Conservation (phyloP, 2,329 filamentous ascomycete genomes). For the Spiromastix sp. region DNA sequence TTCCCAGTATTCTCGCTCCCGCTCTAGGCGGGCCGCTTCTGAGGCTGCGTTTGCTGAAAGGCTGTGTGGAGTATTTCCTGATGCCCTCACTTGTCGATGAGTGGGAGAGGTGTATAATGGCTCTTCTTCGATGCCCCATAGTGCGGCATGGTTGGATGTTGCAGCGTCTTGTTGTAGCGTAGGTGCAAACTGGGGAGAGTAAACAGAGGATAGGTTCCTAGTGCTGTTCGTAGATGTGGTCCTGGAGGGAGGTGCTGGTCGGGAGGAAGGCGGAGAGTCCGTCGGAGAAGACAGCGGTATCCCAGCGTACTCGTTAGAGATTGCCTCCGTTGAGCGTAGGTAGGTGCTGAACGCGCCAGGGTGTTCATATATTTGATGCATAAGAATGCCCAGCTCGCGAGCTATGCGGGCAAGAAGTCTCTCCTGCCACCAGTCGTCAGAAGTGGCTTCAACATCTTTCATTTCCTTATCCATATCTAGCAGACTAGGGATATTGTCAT, state of each 20-base stretch:
- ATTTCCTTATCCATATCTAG: conserved; percentile 24
- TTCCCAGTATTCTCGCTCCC: conserved; percentile 76
- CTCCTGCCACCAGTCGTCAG: conserved; percentile 32
- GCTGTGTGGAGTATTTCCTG: conserved; percentile 9
- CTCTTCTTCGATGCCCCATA: conserved; percentile 59
- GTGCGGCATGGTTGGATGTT: conserved; percentile 41
- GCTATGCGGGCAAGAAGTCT: conserved; percentile 75
- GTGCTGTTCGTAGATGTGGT: conserved; percentile 13
- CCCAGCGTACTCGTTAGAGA: conserved; percentile 65
- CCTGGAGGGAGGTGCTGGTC: conserved; percentile 10
- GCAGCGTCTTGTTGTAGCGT: conserved; percentile 35
- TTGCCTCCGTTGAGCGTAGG: conserved; percentile 48
- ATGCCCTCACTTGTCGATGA: conserved; percentile 12
- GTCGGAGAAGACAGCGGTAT: conserved; percentile 44
- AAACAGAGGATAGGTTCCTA: conserved; percentile 19
- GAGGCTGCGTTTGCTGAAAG: conserved; percentile 23
- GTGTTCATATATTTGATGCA: conserved; percentile 74
- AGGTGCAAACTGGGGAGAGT: conserved; percentile 39
- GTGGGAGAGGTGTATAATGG: conserved; percentile 23
- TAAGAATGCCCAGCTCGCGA: conserved; percentile 71
- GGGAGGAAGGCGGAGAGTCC: not conserved
- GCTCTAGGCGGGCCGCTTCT: conserved; percentile 36
- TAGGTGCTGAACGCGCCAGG: conserved; percentile 86
- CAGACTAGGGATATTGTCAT: conserved; percentile 1
- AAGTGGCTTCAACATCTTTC: conserved; percentile 18